Base-by-base conservation (phyloP, 2,329 filamentous ascomycete species). In the Pseudogymnoascus sp. region DNA sequence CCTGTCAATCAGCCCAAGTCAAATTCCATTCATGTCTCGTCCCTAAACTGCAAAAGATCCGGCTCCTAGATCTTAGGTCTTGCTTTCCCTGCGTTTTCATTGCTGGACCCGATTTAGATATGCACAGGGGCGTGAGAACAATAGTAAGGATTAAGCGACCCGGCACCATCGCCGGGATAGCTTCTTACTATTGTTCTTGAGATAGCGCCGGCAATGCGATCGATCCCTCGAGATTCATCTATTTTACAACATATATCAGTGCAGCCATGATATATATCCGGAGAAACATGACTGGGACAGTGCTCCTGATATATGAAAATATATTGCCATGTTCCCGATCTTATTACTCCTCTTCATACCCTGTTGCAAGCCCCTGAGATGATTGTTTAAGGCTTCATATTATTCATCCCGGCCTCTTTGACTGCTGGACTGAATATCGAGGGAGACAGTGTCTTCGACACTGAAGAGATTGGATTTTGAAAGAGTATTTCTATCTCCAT, bases 141-240 rank as follows among this genome's bases (percentile, higher is more conserved):
- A 56, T 56, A 34, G 46, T 56, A 56, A 53, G 46, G 25, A 56
- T 56, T 56, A 56, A 56, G 46, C 46, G 46, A 56, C 25, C 11
- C 28, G n/a, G 25, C 46, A 7, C 7, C 46, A 34, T 34, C 46
- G 25, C 8, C 46, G 28, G 46, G 25, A 34, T 34, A 53, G 25
- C 46, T 53, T 53, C 46, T 53, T 53, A 53, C 46, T 53, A 53
- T 53, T 53, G 46, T 53, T 53, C 46, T 53, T 11, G 46, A 53
- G 46, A 53, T 53, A 56, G 46, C 46, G 46, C 46, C 46, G 46
- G 46, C 46, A 56, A 12, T 56, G n/a, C 46, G 46, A 56, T 56
- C 46, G 46, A 56, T 34, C 46, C 28, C 46, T 56, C 25, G 46
- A 53, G 46, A 53, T 53, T 10, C n/a, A 34, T 18, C 28, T 34